A percentile compares a stretch with the other conserved stretches of the same genome.
phyloP scores from a whole-genome alignment of 176 grass and related monocot species.

The Lolium perenne region DNA sequence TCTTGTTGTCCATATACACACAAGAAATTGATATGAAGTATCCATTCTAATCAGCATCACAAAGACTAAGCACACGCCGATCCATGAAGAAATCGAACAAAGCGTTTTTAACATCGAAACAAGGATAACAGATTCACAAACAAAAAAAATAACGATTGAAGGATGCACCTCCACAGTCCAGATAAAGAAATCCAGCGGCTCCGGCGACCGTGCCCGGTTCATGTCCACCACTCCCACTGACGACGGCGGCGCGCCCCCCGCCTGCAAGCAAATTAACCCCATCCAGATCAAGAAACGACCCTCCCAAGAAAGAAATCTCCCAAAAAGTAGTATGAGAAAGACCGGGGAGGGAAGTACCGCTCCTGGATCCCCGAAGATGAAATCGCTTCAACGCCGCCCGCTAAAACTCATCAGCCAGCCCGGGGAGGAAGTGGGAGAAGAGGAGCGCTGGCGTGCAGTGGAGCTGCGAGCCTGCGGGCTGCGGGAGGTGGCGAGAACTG shows the following conservation, averaged over 20 bases:
- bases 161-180: constrained; percentile 79
- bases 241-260: neutral
- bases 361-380: constrained; percentile 11
- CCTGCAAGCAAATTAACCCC: constrained; percentile 44
- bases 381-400: constrained; percentile 3
- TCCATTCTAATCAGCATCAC: neutral
- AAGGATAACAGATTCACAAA: neutral
- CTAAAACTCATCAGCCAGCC: constrained; percentile 26
- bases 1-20: neutral
- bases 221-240: constrained; percentile 55
- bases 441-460: neutral
- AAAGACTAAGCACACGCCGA: neutral
- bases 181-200: constrained; percentile 96
- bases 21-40: neutral
- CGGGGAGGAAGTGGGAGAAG: neutral
- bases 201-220: constrained; percentile 74
- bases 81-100: constrained; percentile 10
- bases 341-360: constrained; percentile 9
- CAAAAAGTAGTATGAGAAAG: neutral
- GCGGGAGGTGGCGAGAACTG: constrained; percentile 14
- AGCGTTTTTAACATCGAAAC: constrained; percentile 14
- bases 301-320: neutral
- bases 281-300: constrained; percentile 45
- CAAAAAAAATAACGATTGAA: neutral
- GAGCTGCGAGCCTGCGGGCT: constrained; percentile 17